Percentiles rank a stretch among this genome's conserved stretches.
phyloP scores from a whole-genome alignment of 257 asterid genomes.

The Solanum tarapatanum region DNA sequence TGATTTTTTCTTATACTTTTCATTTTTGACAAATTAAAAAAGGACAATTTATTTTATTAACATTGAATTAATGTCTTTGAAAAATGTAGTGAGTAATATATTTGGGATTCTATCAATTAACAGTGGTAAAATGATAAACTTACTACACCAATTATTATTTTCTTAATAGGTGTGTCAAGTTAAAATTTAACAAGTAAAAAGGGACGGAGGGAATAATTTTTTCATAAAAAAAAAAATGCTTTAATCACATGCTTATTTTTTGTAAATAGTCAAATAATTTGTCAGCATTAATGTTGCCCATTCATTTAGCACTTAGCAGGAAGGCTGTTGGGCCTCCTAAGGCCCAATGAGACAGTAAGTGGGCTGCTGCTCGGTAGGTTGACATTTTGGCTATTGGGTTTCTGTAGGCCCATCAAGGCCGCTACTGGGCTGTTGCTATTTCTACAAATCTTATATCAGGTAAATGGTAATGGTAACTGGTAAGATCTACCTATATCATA shows the following conservation, averaged over 20 bases:
- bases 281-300: background rate
- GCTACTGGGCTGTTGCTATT: background rate
- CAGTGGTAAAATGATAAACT: background rate
- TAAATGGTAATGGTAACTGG: too few relatives aligned
- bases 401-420: background rate
- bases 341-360: background rate
- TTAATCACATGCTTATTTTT: background rate
- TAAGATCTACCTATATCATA: too few relatives aligned
- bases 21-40: too few relatives aligned
- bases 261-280: background rate
- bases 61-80: background rate
- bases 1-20: too few relatives aligned
- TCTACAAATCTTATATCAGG: background rate
- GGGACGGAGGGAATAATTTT: background rate
- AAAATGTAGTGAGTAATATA: too few relatives aligned
- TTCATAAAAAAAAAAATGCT: too few relatives aligned
- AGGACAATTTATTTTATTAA: too few relatives aligned
- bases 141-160: background rate
- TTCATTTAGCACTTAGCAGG: background rate
- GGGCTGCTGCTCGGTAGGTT: background rate
- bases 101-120: background rate
- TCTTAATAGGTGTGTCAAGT: background rate
- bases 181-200: too few relatives aligned
- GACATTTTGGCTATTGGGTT: background rate
- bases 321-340: background rate